Conservation (phyloP, 1,284 basidiomycete genomes). For the Flammula alnicola region DNA sequence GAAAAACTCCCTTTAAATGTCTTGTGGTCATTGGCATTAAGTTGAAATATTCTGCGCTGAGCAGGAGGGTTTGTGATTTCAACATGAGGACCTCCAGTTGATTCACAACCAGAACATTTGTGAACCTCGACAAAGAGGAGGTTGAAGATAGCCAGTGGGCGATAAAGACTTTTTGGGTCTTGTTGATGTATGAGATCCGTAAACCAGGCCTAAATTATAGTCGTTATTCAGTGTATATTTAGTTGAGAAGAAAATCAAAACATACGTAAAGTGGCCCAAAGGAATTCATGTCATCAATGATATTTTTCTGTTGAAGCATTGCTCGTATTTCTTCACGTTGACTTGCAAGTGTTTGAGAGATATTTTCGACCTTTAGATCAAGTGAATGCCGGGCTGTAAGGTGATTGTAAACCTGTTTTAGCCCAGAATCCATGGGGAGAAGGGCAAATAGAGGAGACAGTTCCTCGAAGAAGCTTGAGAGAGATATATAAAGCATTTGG, state of each 20-base stretch:
- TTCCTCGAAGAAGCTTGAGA: not conserved
- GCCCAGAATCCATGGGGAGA: constrained; percentile 6
- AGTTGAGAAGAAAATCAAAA: not conserved
- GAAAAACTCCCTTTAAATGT: not conserved
- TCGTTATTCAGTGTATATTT: not conserved
- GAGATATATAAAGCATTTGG: constrained; percentile 10
- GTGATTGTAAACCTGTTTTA: not conserved
- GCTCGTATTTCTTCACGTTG: not conserved
- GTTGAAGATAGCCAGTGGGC: not conserved
- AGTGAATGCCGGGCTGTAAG: not conserved
- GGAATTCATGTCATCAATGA: not conserved
- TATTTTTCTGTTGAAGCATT: not conserved
- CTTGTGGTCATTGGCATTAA: not conserved
- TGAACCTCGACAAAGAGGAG: not conserved
- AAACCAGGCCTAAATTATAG: constrained; percentile 2
- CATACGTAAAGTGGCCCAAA: not conserved
- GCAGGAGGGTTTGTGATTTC: not conserved
- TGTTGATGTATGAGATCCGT: not conserved
- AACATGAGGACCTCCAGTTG: not conserved
- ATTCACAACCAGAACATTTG: not conserved
- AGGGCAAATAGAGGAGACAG: constrained; percentile 7
- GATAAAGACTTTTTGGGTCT: not conserved
- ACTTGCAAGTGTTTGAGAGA: not conserved
- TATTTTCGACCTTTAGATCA: not conserved
- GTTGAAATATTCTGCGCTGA: not conserved